Evolutionary conservation across 306 rosid species (phyloP).

Genomic region (barrel medic (Medicago truncatula)): DNA sequence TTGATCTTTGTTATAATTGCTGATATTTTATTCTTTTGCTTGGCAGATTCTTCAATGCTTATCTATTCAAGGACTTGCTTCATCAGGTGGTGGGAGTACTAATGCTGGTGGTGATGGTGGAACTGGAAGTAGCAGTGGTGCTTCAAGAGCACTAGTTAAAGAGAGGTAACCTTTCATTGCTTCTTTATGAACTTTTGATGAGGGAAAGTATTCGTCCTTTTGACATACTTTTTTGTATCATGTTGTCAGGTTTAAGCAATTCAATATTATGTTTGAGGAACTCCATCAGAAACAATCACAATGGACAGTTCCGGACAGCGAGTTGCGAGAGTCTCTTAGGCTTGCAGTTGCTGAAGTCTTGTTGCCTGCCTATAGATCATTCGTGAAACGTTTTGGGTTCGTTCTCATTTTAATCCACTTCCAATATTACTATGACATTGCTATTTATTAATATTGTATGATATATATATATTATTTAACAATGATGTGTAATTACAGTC

Average conservation of each 20-base stretch:
- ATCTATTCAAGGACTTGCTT: slow-evolving; percentile 80
- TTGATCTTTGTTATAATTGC: slow-evolving; percentile 10
- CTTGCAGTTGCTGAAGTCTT: slow-evolving; percentile 95
- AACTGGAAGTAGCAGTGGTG: slow-evolving; percentile 83
- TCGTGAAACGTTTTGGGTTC: slow-evolving; percentile 83
- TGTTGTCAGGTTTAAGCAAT: slow-evolving; percentile 73
- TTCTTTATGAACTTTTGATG: not conserved
- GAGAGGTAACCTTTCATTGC: slow-evolving; percentile 66
- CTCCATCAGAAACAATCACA: slow-evolving; percentile 97
- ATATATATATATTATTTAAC: slow-evolving; percentile 7
- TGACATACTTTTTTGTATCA: slow-evolving; percentile 13
- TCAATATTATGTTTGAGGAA: slow-evolving; percentile 89
- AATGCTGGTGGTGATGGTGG: slow-evolving; percentile 73
- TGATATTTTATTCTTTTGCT: slow-evolving; percentile 43
- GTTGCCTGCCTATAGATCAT: slow-evolving; percentile 91
- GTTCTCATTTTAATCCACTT: slow-evolving; percentile 43
- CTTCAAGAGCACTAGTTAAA: slow-evolving; percentile 89
- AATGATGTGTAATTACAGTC: slow-evolving; percentile 52
- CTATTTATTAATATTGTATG: not conserved
- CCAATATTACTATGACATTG: slow-evolving; percentile 13
- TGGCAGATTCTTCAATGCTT: slow-evolving; percentile 88
- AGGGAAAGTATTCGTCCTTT: not conserved
- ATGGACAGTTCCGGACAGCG: slow-evolving; percentile 93
- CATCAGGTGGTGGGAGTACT: slow-evolving; percentile 85
- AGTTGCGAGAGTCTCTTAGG: slow-evolving; percentile 92